These are phyloP conservation scores for Candida oleophila DNA, from an alignment of 805 yeast genomes.

Conservation along the genomic window DNA sequence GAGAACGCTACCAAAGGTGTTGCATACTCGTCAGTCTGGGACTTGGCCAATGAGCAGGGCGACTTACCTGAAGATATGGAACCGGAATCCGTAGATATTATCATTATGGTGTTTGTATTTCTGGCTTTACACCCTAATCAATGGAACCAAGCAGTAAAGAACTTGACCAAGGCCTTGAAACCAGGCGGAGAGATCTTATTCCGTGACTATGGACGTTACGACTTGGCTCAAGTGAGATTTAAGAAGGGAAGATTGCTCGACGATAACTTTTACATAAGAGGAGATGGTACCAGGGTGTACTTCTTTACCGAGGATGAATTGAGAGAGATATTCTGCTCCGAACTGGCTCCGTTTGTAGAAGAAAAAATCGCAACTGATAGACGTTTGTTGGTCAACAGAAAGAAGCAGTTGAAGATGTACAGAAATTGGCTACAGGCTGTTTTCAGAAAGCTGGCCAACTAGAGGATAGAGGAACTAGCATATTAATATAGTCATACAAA, in stretches of 20 bases:
- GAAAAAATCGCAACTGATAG: conserved; percentile 85
- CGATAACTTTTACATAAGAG: conserved; percentile 93
- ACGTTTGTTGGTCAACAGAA: conserved; percentile 85
- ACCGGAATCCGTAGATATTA: conserved; percentile 80
- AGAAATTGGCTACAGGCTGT: conserved; percentile 96
- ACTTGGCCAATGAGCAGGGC: conserved; percentile 75
- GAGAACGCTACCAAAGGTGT: conserved; percentile 43
- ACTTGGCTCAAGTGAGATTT: conserved; percentile 91
- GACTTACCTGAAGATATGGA: conserved; percentile 81
- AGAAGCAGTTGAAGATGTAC: conserved; percentile 91
- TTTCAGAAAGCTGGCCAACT: conserved; percentile 45
- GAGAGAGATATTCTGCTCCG: conserved; percentile 57
- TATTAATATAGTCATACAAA: not conserved
- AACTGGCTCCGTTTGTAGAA: conserved; percentile 52
- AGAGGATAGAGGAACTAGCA: not conserved
- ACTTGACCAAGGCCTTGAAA: conserved; percentile 69
- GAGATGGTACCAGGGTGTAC: conserved; percentile 97
- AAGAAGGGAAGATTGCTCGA: conserved; percentile 83
- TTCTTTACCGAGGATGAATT: conserved; percentile 95
- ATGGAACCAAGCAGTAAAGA: conserved; percentile 79
- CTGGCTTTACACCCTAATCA: conserved; percentile 90
- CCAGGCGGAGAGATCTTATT: conserved; percentile 92
- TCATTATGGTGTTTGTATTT: conserved; percentile 93
- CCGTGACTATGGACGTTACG: conserved; percentile 95
- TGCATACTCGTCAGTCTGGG: conserved; percentile 93